phyloP scores from a whole-genome alignment of 1,284 basidiomycete species.

The Athelia sp. region DNA sequence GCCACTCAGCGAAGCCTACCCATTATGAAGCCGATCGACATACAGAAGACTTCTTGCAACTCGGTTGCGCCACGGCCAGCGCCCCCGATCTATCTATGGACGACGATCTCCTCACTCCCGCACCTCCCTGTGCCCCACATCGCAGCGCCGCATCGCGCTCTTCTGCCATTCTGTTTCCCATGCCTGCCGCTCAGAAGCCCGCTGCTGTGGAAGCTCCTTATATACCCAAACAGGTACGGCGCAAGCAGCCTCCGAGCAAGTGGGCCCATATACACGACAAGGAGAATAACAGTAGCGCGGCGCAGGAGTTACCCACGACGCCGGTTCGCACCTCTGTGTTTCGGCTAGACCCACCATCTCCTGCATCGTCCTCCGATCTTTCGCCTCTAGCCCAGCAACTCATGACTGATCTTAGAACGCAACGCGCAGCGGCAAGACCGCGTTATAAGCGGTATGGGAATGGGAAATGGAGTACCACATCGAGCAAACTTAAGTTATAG shows the following conservation, averaged over 20 bases:
- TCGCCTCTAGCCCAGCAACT: constrained; percentile 62
- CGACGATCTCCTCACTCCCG: constrained; percentile 16
- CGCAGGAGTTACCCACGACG: constrained; percentile 13
- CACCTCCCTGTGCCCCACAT: constrained; percentile 17
- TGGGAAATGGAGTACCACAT: background rate
- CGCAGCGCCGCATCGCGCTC: constrained; percentile 11
- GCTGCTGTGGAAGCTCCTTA: too few relatives aligned
- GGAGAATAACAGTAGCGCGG: background rate
- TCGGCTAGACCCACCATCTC: constrained; percentile 41
- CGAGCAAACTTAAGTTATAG: background rate
- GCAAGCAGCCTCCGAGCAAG: too few relatives aligned
- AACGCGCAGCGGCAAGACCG: constrained; percentile 30
- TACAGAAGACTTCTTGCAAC: background rate
- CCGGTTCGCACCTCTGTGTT: constrained; percentile 26
- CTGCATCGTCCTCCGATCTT: constrained; percentile 68
- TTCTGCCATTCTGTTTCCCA: constrained; percentile 6
- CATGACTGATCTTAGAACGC: constrained; percentile 58
- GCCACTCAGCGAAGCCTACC: background rate
- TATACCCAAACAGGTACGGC: too few relatives aligned
- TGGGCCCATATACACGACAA: background rate
- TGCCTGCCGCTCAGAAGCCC: too few relatives aligned
- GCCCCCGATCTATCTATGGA: constrained; percentile 11
- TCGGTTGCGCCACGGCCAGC: background rate
- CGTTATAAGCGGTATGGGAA: background rate
- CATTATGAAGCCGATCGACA: background rate